Evolutionary conservation across 208 protist species (phyloP).

Genomic region (Crithidia thermophila): DNA sequence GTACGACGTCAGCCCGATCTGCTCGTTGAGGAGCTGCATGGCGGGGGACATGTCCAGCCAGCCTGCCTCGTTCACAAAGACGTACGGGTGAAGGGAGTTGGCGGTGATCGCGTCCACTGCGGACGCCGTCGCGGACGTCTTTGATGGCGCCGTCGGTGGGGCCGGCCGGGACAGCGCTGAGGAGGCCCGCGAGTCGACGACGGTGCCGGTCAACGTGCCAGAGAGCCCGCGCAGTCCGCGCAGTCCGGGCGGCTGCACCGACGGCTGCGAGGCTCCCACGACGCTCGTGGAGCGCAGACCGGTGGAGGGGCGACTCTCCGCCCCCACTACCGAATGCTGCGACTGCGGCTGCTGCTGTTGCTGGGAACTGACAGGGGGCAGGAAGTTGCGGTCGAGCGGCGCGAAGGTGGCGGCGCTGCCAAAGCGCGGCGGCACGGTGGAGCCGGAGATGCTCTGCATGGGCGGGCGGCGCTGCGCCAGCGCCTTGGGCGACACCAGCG

Average conservation of each 20-base stretch:
- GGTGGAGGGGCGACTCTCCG: background rate
- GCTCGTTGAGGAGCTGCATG: conserved; percentile 76
- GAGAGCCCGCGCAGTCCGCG: background rate
- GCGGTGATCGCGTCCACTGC: background rate
- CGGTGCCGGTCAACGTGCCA: background rate
- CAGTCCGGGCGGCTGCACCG: background rate
- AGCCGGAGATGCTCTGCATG: too few relatives aligned
- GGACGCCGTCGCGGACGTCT: too few relatives aligned
- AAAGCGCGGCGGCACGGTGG: too few relatives aligned
- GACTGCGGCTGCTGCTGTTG: too few relatives aligned
- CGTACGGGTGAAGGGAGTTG: conserved; percentile 32
- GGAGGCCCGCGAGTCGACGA: too few relatives aligned
- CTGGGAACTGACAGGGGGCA: too few relatives aligned
- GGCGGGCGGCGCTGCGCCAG: too few relatives aligned
- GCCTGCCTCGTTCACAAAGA: conserved; percentile 42
- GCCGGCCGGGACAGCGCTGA: background rate
- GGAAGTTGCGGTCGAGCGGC: too few relatives aligned
- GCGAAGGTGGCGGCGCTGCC: too few relatives aligned
- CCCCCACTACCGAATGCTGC: too few relatives aligned
- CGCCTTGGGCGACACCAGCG: too few relatives aligned
- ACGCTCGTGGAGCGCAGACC: background rate
- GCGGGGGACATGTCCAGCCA: conserved; percentile 66
- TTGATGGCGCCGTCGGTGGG: too few relatives aligned
- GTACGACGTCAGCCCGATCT: conserved; percentile 64
- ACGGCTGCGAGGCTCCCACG: background rate